phyloP scores from a whole-genome alignment of 306 rosid genomes.

The Trifolium subterraneum region DNA sequence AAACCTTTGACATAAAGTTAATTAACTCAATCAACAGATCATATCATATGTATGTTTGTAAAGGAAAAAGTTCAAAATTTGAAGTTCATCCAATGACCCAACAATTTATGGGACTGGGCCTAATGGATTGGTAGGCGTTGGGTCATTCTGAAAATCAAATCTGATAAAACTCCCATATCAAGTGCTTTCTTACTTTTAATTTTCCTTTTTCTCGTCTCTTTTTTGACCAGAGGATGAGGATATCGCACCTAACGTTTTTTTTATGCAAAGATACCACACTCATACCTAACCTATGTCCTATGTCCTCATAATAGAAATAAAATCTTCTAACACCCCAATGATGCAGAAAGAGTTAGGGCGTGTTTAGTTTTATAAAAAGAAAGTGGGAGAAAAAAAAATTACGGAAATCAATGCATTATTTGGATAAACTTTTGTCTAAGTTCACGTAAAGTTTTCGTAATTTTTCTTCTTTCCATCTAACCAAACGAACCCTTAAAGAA shows the following conservation, averaged over 20 bases:
- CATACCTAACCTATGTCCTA: neutral
- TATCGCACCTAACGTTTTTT: conserved; percentile 14
- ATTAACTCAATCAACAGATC: neutral
- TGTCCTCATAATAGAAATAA: conserved; percentile 12
- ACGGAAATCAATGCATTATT: too few species aligned
- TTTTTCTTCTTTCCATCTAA: too few species aligned
- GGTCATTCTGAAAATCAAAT: conserved; percentile 41
- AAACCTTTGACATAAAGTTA: conserved; percentile 22
- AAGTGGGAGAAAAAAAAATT: too few species aligned
- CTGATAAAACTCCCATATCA: conserved; percentile 35
- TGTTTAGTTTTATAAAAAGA: too few species aligned
- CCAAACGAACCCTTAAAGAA: too few species aligned
- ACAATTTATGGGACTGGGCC: conserved; percentile 45
- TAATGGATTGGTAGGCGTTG: conserved; percentile 43
- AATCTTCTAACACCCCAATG: conserved; percentile 21
- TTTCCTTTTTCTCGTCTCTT: conserved; percentile 24
- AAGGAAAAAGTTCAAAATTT: conserved; percentile 5
- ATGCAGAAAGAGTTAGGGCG: neutral
- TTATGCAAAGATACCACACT: too few species aligned
- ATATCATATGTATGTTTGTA: neutral
- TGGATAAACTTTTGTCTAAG: too few species aligned
- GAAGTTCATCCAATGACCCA: conserved; percentile 29
- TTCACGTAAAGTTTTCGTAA: too few species aligned
- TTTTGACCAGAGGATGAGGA: conserved; percentile 42
- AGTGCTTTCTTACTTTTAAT: conserved; percentile 37